Evolutionary conservation across 805 yeast species (phyloP), one percentile per base, ranked within the genome.

Genomic region (Spathaspora gorwiae): DNA sequence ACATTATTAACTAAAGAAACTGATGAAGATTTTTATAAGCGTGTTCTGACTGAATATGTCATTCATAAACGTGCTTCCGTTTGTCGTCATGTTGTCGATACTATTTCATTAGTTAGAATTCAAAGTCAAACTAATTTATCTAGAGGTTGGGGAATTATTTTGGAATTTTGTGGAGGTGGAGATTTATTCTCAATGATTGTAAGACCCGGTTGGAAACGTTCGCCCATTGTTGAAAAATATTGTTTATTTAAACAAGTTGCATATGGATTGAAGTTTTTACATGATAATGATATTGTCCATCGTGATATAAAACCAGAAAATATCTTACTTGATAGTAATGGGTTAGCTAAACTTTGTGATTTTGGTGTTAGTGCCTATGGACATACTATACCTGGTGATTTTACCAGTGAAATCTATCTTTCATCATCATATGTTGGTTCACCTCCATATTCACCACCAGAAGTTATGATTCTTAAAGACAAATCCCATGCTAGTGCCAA

Each of bases 381-480:
- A 13, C 83, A 81, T 59, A 75, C 64, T 42, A 68, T 61, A 15
- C 78, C 77, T 1, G 75, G 77, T 1, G 78, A 84, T 60, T 64
- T 75, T 15, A 52, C 60, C 0, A 70, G 79, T 24, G 67, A 70
- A 3, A 50, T 76, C 10, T 64, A 62, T 41, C 39, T 55, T 30
- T 62, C 75, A 53, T 66, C 74, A 36, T 67, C 79, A 1, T 75
- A 76, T 59, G 84, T 84, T 37, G 94, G 95, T 1, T 84, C 90
- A 1, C 88, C 94, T 3, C 94, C 94, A 1, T 86, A 84, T 61
- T 79, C 84, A 10, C 81, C 92, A 5, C 94, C 95, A 1, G 94
- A 86, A 62, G 87, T 84, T 12, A 75, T 80, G 77, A 59, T 65
- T 26, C 66, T 78, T 50, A 72, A 70, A 47, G 75, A 67, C 34